Evolutionary conservation across 495 filamentous ascomycete species (phyloP).

Genomic region (Penicillium egyptiacum): DNA sequence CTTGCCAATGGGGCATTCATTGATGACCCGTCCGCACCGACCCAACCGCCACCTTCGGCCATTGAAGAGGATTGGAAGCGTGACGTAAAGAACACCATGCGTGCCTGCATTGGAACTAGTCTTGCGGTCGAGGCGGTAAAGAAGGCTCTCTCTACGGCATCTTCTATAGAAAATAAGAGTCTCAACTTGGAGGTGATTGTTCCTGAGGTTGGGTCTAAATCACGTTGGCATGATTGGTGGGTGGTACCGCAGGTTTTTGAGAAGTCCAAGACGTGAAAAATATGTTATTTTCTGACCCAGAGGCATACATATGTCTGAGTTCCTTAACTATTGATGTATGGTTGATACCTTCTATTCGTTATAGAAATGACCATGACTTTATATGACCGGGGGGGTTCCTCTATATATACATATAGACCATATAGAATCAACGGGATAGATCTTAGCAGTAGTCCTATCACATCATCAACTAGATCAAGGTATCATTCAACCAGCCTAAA

Average conservation of each 20-base stretch:
- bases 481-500: too few relatives aligned
- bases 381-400: background rate
- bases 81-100: conserved; percentile 58
- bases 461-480: too few relatives aligned
- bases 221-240: conserved; percentile 74
- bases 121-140: conserved; percentile 60
- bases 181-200: conserved; percentile 53
- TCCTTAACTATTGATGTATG: background rate
- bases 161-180: background rate
- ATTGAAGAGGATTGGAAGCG: conserved; percentile 60
- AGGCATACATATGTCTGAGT: background rate
- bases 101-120: conserved; percentile 65
- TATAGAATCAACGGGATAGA: too few relatives aligned
- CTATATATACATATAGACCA: conserved; percentile 1
- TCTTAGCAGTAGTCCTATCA: too few relatives aligned
- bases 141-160: conserved; percentile 36
- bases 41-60: conserved; percentile 43
- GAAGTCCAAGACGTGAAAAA: conserved; percentile 12
- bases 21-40: conserved; percentile 23
- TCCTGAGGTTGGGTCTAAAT: conserved; percentile 51
- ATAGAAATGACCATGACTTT: conserved; percentile 11
- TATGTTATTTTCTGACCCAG: background rate
- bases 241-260: conserved; percentile 63
- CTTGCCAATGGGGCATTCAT: conserved; percentile 43
- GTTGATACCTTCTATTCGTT: conserved; percentile 10